Conservation (phyloP, 352 stramenopile species). For the Pythium coloratum region DNA sequence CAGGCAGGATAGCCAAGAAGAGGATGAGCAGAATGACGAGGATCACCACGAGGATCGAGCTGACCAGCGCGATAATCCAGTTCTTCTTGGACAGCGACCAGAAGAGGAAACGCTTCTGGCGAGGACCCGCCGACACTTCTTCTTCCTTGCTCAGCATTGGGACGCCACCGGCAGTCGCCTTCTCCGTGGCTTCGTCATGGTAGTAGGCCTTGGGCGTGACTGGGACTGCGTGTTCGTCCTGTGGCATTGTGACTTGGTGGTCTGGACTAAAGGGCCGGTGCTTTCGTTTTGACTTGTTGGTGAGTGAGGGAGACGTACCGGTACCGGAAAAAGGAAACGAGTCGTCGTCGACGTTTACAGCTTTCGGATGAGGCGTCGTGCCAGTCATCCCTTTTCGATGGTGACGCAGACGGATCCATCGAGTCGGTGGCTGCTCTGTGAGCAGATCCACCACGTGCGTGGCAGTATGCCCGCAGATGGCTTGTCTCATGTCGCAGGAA, state of each 20-base stretch:
- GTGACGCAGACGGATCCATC: slow-evolving; percentile 3
- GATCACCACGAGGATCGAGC: slow-evolving; percentile 43
- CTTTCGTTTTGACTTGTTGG: background rate
- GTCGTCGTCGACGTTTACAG: slow-evolving; percentile 3
- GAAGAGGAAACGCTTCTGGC: slow-evolving; percentile 42
- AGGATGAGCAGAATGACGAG: slow-evolving; percentile 58
- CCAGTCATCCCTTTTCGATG: slow-evolving; percentile 2
- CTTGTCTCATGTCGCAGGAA: slow-evolving; percentile 8
- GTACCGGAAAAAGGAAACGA: background rate
- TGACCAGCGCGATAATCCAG: slow-evolving; percentile 47
- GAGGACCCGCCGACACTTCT: background rate
- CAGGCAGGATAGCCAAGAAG: slow-evolving; percentile 54
- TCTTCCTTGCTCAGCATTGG: slow-evolving; percentile 2
- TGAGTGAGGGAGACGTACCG: background rate
- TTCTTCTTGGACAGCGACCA: slow-evolving; percentile 62
- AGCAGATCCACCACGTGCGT: slow-evolving; percentile 4
- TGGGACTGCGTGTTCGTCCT: slow-evolving; percentile 1
- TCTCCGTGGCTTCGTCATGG: slow-evolving; percentile 3
- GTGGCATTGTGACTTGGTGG: slow-evolving; percentile 3
- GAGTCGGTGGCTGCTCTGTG: slow-evolving; percentile 1
- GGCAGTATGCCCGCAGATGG: background rate
- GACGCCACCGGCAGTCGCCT: background rate
- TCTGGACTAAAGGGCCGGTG: slow-evolving; percentile 1
- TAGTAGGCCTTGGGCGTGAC: slow-evolving; percentile 5
- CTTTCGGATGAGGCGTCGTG: background rate